phyloP scores from a whole-genome alignment of 441 rosid genomes.

The Brassica balearica region DNA sequence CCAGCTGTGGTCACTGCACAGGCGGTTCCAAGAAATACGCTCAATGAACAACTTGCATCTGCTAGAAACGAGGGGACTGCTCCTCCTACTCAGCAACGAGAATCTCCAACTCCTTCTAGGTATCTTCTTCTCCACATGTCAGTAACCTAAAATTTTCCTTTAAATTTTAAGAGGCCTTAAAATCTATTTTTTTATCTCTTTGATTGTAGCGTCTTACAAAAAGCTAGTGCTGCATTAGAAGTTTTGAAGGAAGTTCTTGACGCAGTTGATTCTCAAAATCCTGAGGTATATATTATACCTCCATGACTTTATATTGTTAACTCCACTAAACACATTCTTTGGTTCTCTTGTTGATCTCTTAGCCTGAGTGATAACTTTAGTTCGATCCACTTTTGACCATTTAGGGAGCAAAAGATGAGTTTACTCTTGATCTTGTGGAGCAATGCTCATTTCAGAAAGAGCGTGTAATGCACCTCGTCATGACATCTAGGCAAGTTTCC shows the following conservation, averaged over 20 bases:
- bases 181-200: neutral
- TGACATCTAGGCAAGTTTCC: slow-evolving; percentile 77
- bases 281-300: slow-evolving; percentile 58
- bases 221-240: slow-evolving; percentile 87
- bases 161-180: slow-evolving; percentile 19
- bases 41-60: slow-evolving; percentile 67
- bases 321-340: slow-evolving; percentile 17
- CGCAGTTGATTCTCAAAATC: slow-evolving; percentile 85
- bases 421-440: slow-evolving; percentile 98
- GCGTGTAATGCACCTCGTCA: slow-evolving; percentile 89
- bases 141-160: neutral
- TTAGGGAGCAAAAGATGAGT: slow-evolving; percentile 89
- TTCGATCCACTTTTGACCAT: slow-evolving; percentile 6
- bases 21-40: slow-evolving; percentile 53
- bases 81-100: slow-evolving; percentile 51
- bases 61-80: slow-evolving; percentile 57
- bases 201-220: slow-evolving; percentile 78
- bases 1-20: slow-evolving; percentile 55
- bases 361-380: slow-evolving; percentile 8
- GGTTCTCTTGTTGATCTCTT: slow-evolving; percentile 3
- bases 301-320: slow-evolving; percentile 11
- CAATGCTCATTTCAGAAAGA: slow-evolving; percentile 99
- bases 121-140: slow-evolving; percentile 25
- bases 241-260: slow-evolving; percentile 94
- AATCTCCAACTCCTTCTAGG: slow-evolving; percentile 50